Conservation (phyloP, 2,329 filamentous ascomycete species). For the Periconia digitata region DNA sequence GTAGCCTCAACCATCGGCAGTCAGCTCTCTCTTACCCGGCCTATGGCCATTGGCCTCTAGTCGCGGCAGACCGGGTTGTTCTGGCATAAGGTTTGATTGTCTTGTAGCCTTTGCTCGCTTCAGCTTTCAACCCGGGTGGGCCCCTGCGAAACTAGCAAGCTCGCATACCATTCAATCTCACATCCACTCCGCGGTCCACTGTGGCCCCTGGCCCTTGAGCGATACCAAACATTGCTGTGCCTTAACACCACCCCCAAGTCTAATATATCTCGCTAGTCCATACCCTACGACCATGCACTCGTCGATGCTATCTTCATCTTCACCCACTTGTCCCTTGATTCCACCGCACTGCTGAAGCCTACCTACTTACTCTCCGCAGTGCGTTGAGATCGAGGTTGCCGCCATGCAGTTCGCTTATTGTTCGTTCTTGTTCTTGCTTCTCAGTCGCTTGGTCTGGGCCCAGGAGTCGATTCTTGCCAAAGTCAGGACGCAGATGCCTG, state of each 20-base stretch:
- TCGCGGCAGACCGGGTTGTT: not conserved
- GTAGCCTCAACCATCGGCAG: not conserved
- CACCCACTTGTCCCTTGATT: too few species aligned
- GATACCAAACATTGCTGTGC: too few species aligned
- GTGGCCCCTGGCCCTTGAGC: too few species aligned
- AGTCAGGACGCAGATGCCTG: slow-evolving; percentile 4
- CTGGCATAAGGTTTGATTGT: not conserved
- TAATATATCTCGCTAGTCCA: too few species aligned
- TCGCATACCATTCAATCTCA: not conserved
- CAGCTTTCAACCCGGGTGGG: not conserved
- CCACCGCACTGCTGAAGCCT: too few species aligned
- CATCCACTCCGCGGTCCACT: too few species aligned
- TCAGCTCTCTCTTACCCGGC: not conserved
- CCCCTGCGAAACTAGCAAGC: not conserved
- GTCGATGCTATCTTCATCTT: too few species aligned
- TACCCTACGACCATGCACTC: too few species aligned
- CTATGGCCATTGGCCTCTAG: not conserved
- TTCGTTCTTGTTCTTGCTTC: slow-evolving; percentile 11
- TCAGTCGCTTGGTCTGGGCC: slow-evolving; percentile 6
- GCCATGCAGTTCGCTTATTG: slow-evolving; percentile 11
- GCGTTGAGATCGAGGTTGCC: too few species aligned
- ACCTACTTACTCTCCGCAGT: too few species aligned
- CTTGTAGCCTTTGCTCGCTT: not conserved
- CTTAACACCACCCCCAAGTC: too few species aligned
- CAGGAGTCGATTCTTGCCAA: slow-evolving; percentile 6